Conservation (phyloP, 345 rosid species). For the Eucalyptus erythrocorys region DNA sequence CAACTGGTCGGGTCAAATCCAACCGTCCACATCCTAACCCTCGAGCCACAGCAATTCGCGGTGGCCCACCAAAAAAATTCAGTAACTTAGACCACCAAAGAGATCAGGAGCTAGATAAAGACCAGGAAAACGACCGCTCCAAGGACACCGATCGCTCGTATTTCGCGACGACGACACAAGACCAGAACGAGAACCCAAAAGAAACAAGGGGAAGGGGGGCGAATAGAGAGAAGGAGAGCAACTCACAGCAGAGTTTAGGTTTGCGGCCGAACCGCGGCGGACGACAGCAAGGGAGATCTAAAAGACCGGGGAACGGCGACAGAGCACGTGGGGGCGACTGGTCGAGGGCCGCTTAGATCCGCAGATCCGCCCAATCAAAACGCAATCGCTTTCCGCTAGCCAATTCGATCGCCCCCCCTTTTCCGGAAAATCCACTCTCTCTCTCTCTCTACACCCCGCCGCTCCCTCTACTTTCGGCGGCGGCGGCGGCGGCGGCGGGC, state of each 20-base stretch:
- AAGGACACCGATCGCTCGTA: neutral
- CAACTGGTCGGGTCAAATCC: neutral
- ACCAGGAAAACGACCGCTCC: neutral
- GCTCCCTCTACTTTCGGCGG: neutral
- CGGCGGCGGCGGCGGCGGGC: neutral
- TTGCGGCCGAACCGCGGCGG: neutral
- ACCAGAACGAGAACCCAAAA: neutral
- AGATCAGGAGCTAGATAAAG: neutral
- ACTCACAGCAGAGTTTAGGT: constrained; percentile 21
- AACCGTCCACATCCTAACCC: neutral
- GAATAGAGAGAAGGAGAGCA: neutral
- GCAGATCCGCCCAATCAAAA: constrained; percentile 35
- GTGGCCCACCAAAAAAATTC: neutral
- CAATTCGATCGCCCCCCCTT: neutral
- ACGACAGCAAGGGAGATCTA: constrained; percentile 41
- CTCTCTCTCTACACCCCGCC: neutral
- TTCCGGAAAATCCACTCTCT: neutral
- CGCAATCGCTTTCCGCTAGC: neutral
- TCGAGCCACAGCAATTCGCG: neutral
- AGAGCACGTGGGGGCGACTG: constrained; percentile 16
- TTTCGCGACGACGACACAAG: neutral
- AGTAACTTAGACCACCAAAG: neutral
- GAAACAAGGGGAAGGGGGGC: neutral
- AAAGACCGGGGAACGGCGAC: constrained; percentile 20
- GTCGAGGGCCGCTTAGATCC: constrained; percentile 21